phyloP scores from a whole-genome alignment of 2,329 filamentous ascomycete species.

The Lizonia empirigonia region DNA sequence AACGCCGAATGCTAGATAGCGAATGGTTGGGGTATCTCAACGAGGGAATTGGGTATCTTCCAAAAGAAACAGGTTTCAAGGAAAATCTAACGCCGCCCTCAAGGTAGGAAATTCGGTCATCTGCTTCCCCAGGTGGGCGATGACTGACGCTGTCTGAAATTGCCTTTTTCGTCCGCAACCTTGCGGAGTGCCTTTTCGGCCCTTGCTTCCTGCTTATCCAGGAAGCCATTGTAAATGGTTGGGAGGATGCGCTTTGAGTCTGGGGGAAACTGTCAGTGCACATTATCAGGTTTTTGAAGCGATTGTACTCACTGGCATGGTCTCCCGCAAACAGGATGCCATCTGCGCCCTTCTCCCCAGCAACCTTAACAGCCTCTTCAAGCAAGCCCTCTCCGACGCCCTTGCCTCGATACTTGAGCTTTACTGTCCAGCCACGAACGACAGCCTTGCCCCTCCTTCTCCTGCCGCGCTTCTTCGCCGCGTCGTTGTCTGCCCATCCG shows the following conservation, averaged over 20 bases:
- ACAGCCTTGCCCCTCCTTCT: slow-evolving; percentile 68
- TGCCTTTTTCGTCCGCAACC: slow-evolving; percentile 47
- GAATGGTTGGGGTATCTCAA: slow-evolving; percentile 40
- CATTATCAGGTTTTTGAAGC: neutral
- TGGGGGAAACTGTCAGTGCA: slow-evolving; percentile 25
- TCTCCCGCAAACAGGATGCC: slow-evolving; percentile 75
- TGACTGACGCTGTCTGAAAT: slow-evolving; percentile 46
- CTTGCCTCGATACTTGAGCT: slow-evolving; percentile 68
- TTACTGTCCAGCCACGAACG: slow-evolving; percentile 83
- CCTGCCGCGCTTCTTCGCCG: slow-evolving; percentile 51
- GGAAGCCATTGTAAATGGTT: slow-evolving; percentile 42
- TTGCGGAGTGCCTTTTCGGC: slow-evolving; percentile 46
- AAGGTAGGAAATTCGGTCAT: slow-evolving; percentile 19
- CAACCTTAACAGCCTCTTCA: slow-evolving; percentile 71
- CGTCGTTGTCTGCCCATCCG: slow-evolving; percentile 62
- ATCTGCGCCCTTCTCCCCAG: slow-evolving; percentile 70
- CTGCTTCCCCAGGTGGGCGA: slow-evolving; percentile 48
- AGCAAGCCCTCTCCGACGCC: slow-evolving; percentile 76
- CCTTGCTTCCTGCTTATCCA: slow-evolving; percentile 42
- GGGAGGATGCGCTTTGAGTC: slow-evolving; percentile 45
- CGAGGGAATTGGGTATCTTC: slow-evolving; percentile 37
- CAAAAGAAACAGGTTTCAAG: slow-evolving; percentile 22
- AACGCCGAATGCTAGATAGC: slow-evolving; percentile 24
- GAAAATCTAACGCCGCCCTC: slow-evolving; percentile 19
- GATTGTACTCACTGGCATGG: slow-evolving; percentile 70